Percentiles rank a stretch among this genome's conserved stretches.
These are phyloP conservation scores for Pelagomonas calceolata DNA, from an alignment of 108 stramenopile species.

Conservation along the genomic window DNA sequence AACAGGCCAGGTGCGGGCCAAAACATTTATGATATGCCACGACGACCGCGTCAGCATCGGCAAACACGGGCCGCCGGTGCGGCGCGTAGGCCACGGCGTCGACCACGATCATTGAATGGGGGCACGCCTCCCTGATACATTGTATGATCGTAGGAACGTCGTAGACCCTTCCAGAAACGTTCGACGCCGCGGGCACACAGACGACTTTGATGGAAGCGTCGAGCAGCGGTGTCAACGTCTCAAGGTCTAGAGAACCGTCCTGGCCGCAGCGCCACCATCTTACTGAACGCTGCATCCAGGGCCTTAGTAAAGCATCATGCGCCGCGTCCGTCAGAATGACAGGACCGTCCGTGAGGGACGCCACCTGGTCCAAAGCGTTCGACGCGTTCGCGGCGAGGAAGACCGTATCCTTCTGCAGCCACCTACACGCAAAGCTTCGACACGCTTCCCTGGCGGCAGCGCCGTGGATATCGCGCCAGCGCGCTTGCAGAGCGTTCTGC, in stretches of 20 bases:
- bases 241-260: not conserved
- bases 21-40: not conserved
- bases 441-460: not conserved
- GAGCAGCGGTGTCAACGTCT: not conserved
- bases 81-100: not conserved
- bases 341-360: not conserved
- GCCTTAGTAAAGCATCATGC: not conserved
- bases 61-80: not conserved
- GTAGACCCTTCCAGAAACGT: not conserved
- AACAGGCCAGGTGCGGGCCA: not conserved
- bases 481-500: not conserved
- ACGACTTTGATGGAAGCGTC: not conserved
- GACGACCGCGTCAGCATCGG: not conserved
- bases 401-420: not conserved
- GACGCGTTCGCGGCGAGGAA: not conserved
- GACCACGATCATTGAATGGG: not conserved
- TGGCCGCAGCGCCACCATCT: not conserved
- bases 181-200: not conserved
- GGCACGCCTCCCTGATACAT: not conserved
- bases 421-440: not conserved
- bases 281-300: not conserved
- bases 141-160: not conserved
- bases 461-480: not conserved
- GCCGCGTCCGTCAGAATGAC: not conserved
- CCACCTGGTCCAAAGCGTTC: not conserved